Base-by-base conservation (phyloP, 345 rosid species). In the Brassica rapa region DNA sequence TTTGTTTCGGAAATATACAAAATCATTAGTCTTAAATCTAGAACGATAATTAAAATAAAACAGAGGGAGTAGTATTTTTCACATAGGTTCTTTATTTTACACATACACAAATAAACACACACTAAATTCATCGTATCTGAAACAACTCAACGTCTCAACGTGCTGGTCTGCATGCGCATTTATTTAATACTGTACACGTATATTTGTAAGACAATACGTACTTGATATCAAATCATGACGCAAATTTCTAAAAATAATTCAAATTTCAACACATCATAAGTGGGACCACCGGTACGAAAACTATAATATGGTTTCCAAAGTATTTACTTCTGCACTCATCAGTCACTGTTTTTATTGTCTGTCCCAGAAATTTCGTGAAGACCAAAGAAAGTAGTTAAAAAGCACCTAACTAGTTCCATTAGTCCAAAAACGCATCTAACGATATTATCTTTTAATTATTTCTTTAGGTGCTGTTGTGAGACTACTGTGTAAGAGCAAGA, bases 401-500 rank as follows among this genome's bases (percentile, higher is more conserved):
- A 41, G 4, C 14, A 27, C 59, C 3, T 14, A 27, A 19, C 62
- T 56, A 65, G 43, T 64, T 37, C n/a, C 72, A 56, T 30, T 66
- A 72, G 39, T 66, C 55, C 11, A 30, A 57, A 72, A 41, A 7
- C 39, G 23, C 15, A 60, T 57, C 77, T 72, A 66, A 59, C 4
- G 29, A 1, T 46, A 9, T 16, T 65, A 6, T 71, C 27, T 23
- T 0, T 14, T 23, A 25, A 4, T 49, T 1, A 15, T 29, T 21
- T 27, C 14, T 1, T 62, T 85, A 93, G 99, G 91, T 10, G 96
- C 94, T 2, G 77, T 77, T 0, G 97, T 95, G 14, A 89, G 86
- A 76, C 81, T 95, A 14, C 46, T 77, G 79, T 95, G 99, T 88
- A 90, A 87, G 73, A 86, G 85, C 85, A 90, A 89, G 63, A 85